Conservation (phyloP, 2,329 filamentous ascomycete genomes). For the Oidium heveae region DNA sequence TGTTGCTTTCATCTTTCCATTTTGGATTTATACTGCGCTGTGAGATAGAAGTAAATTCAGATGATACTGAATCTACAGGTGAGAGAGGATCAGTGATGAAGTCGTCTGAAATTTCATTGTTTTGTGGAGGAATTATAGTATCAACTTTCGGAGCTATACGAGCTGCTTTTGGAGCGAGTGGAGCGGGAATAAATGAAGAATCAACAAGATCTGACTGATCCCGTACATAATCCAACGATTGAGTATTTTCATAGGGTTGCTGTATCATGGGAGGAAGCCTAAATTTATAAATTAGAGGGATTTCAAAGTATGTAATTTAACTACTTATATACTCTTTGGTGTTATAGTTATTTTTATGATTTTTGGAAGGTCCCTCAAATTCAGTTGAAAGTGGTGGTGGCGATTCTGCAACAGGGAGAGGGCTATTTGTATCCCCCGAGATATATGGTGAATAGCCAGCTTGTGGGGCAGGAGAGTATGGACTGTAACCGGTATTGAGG, state of each 20-base stretch:
- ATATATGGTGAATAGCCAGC: constrained; percentile 10
- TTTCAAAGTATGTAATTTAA: no score
- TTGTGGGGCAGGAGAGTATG: constrained; percentile 4
- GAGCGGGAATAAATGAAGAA: constrained; percentile 6
- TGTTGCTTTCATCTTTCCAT: constrained; percentile 30
- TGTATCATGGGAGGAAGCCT: no score
- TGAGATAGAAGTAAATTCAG: constrained; percentile 72
- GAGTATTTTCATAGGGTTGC: no score
- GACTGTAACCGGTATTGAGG: constrained; percentile 2
- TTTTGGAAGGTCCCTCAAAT: no score
- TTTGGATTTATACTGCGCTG: constrained; percentile 72
- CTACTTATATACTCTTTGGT: no score
- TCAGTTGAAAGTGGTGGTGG: constrained; percentile 30
- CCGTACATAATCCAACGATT: no score
- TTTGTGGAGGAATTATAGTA: constrained; percentile 4
- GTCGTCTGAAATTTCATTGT: constrained; percentile 33
- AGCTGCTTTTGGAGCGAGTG: constrained; percentile 11
- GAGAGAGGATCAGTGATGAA: constrained; percentile 36
- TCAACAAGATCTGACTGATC: constrained; percentile 32
- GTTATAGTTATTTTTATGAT: no score
- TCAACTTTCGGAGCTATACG: not conserved
- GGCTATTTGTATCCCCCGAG: constrained; percentile 8
- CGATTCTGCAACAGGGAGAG: constrained; percentile 34
- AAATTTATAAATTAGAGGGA: no score
- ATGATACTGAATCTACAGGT: constrained; percentile 53